phyloP scores from a whole-genome alignment of 768 basidiomycete genomes.

The Phallus indusiatus region DNA sequence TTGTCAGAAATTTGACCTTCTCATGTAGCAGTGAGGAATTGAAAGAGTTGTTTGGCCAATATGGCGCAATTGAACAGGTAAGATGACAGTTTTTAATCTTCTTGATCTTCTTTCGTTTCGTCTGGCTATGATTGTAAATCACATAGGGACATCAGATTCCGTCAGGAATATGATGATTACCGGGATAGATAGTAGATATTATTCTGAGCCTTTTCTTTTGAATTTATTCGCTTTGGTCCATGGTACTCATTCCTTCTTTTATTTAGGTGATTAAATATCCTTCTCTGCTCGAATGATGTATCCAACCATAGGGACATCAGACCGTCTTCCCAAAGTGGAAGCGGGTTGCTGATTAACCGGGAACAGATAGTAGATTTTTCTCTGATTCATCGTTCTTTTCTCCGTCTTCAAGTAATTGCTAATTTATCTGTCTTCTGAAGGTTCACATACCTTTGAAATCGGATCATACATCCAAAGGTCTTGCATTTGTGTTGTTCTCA shows the following conservation, averaged over 20 bases:
- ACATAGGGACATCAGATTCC: conserved; percentile 52
- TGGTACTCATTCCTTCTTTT: too few species aligned
- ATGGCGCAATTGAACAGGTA: conserved; percentile 73
- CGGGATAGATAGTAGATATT: not conserved
- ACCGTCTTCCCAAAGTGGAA: conserved; percentile 26
- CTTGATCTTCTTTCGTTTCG: conserved; percentile 1
- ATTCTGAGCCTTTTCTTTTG: not conserved
- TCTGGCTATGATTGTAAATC: conserved; percentile 33
- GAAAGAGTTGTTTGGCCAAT: conserved; percentile 48
- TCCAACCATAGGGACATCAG: conserved; percentile 53
- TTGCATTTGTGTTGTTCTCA: conserved; percentile 50
- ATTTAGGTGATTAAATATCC: too few species aligned
- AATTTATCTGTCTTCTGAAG: conserved; percentile 20
- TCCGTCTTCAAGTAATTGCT: conserved; percentile 5
- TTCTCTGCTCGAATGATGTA: conserved; percentile 1
- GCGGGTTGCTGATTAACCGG: conserved; percentile 44
- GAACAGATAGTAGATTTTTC: conserved; percentile 51
- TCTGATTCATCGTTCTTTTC: conserved; percentile 1
- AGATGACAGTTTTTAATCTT: conserved; percentile 17
- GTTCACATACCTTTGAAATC: conserved; percentile 49
- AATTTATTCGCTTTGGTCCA: not conserved
- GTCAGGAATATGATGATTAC: not conserved
- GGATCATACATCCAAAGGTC: conserved; percentile 41
- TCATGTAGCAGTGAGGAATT: conserved; percentile 70
- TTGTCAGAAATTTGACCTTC: conserved; percentile 93